Evolutionary conservation across 257 asterid genomes (phyloP).

Genomic region (Echium plantagineum): DNA sequence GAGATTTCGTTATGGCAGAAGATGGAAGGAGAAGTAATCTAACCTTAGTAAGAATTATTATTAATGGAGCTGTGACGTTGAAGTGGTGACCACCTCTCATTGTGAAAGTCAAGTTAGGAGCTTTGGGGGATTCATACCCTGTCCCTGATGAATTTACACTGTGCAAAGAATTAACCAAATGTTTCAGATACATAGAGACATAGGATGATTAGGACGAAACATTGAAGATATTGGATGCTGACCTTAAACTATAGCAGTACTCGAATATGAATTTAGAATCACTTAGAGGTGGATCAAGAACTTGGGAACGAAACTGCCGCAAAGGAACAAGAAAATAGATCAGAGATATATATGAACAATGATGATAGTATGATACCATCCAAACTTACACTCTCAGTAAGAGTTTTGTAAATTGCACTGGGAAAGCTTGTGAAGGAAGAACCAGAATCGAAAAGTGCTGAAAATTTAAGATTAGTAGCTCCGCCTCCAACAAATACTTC

Average conservation of each 20-base stretch:
- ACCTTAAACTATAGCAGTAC: constrained; percentile 62
- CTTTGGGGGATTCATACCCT: constrained; percentile 2
- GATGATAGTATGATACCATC: not conserved
- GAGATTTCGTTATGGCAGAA: constrained; percentile 1
- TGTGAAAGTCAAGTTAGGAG: constrained; percentile 65
- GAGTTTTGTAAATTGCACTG: not conserved
- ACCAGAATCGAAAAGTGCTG: not conserved
- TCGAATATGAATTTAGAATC: constrained; percentile 39
- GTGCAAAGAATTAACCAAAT: constrained; percentile 9
- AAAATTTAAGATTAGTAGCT: not conserved
- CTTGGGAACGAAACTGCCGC: constrained; percentile 57
- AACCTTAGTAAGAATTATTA: constrained; percentile 38
- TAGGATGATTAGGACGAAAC: not conserved
- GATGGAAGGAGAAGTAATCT: constrained; percentile 5
- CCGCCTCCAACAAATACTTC: constrained; percentile 1
- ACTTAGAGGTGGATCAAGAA: constrained; percentile 43
- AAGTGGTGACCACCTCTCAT: constrained; percentile 61
- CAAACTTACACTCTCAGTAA: not conserved
- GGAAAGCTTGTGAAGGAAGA: not conserved
- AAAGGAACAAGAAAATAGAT: not conserved
- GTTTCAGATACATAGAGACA: constrained; percentile 1
- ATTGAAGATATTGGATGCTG: not conserved
- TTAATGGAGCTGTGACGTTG: constrained; percentile 29
- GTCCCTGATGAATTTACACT: constrained; percentile 44
- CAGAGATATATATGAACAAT: not conserved